Base-by-base conservation (phyloP, 2,329 filamentous ascomycete genomes). In the Byssoonygena ceratinophila region DNA sequence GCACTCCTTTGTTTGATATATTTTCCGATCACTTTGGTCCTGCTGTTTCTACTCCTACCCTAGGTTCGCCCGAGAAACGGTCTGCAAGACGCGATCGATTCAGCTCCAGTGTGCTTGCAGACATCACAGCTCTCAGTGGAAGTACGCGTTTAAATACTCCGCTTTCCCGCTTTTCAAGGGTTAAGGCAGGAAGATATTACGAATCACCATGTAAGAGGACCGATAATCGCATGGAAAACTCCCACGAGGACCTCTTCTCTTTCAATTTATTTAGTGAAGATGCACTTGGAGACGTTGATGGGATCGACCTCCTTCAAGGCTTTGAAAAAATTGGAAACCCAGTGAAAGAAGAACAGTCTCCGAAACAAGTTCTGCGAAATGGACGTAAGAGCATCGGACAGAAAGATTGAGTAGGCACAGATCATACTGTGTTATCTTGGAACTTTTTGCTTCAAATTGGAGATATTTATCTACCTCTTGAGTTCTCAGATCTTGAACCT, bases 61-160 rank as follows among this genome's bases (percentile, higher is more conserved):
- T 66, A 54, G 71, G 74, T 12, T 82, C 79, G 23, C 79, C 80
- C 1, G 71, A 76, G 57, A 81, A 80, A 65, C 75, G 73, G 41
- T 71, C 71, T 6, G 65, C 66, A 2, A 77, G 76, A 58, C 75
- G 77, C 29, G 73, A 75, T 55, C 72, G 75, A 55, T 71, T 72
- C 41, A 73, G 66, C 51, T 68, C 68, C 44, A 73, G 71, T 52
- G 72, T 77, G 20, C 74, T 83, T 32, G 71, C 67, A 3, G 69
- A 73, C 50, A 68, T 71, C 51, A 71, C 68, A 4, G 63, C 67
- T 27, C 56, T 63, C 22, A 68, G 61, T 53, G 61, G 64, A 14
- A 71, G 71, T 50, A 68, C 57, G 39, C 63, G 66, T 20, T 54
- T 65, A 27, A 63, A 64, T 40, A 57, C 66, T 20, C 65, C 64